Evolutionary conservation across 352 stramenopile species (phyloP), one percentile per base, ranked within the genome.

Genomic region (Globisporangium takayamanum): DNA sequence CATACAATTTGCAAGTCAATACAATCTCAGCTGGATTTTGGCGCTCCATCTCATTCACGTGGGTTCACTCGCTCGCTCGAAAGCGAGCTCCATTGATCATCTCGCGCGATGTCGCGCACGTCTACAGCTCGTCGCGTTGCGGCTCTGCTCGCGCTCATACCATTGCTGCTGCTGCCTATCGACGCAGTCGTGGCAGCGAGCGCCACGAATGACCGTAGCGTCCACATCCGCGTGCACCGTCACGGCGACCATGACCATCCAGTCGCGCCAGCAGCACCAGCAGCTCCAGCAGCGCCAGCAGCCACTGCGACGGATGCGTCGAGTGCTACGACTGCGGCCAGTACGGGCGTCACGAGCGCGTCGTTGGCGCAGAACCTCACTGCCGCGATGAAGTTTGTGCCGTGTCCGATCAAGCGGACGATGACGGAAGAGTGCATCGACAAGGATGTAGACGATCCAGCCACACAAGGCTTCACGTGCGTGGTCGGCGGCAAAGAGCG

Each of bases 401-500:
- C n/a, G 7, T 51, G 36, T 15, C 44, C 44, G 10, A 22, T 42
- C 4, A 36, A 18, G 6, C 51, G 51, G 20, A 37, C 36, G 7
- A 4, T 57, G n/a, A 22, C 51, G 0, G n/a, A 39, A 18, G 51
- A 28, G 22, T 57, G 51, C 22, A 20, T 36, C 36, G 51, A 57
- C 18, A 28, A 15, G 7, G 33, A 39, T 7, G 33, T 39, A 11
- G 33, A 39, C 33, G 33, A 39, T 39, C 33, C 33, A 39, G 22
- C 15, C 20, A 48, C 22, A 12, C 8, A 36, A 6, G 10, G 16
- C 18, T 41, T 50, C 53, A 44, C 59, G 45, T 65, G 59, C 22
- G 46, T 65, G 12, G 46, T 50, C 15, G 53, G 59, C 39, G 53
- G 59, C 20, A 25, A 36, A 7, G 18, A 26, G 15, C 30, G 18